A percentile compares a stretch with the other conserved stretches of the same genome.
Evolutionary conservation across 371 early-diverging fungal genomes (phyloP).

Genomic region (Dinochytrium kinnereticum): DNA sequence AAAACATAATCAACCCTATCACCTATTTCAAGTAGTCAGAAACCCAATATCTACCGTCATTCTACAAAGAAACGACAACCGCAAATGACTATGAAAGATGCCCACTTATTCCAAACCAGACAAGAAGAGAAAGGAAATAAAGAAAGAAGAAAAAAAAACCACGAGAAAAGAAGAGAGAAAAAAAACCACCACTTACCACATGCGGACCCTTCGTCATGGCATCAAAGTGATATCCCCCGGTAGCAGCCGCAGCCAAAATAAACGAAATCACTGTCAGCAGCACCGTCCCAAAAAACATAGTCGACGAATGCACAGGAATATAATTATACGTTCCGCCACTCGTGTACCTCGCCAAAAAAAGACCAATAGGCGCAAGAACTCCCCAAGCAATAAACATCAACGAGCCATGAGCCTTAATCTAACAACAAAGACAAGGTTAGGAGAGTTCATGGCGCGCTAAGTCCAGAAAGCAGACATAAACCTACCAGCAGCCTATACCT

Average conservation of each 20-base stretch:
- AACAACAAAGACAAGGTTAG: too few species aligned
- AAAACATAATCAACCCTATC: not conserved
- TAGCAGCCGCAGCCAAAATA: conserved; percentile 15
- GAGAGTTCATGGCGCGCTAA: too few species aligned
- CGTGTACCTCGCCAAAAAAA: conserved; percentile 9
- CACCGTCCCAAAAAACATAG: conserved; percentile 4
- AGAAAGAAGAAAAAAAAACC: too few species aligned
- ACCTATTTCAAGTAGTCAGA: too few species aligned
- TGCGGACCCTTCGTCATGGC: conserved; percentile 17
- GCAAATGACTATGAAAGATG: not conserved
- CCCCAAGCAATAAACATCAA: conserved; percentile 37
- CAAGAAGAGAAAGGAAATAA: too few species aligned
- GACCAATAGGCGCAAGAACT: conserved; percentile 18
- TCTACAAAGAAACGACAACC: not conserved
- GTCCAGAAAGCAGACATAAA: not conserved
- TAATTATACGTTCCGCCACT: not conserved
- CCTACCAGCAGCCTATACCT: not conserved
- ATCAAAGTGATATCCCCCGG: conserved; percentile 19
- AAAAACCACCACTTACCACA: conserved; percentile 14
- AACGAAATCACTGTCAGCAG: not conserved
- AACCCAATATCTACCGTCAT: too few species aligned
- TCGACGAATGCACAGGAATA: not conserved
- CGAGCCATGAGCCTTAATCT: conserved; percentile 22
- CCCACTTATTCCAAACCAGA: too few species aligned
- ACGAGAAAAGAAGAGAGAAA: not conserved